phyloP scores from a whole-genome alignment of 208 protist genomes.

The Blechomonas ayalai region DNA sequence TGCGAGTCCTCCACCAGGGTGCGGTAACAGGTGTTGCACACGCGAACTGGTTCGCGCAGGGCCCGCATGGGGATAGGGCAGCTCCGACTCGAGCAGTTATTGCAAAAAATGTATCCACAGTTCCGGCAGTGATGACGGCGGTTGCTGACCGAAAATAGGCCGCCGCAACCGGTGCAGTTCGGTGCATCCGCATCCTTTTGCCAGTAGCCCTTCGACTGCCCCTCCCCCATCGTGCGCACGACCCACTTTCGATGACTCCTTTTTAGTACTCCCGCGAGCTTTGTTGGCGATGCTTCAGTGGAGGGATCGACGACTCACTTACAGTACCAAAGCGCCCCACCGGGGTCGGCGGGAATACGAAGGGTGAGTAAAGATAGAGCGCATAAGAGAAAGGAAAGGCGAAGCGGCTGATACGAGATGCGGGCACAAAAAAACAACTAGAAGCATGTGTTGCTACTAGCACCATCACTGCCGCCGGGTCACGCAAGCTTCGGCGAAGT shows the following conservation, averaged over 20 bases:
- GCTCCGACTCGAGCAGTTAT: constrained; percentile 63
- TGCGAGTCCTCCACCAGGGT: constrained; percentile 11
- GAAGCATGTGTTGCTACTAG: too few species aligned
- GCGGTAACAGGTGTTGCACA: constrained; percentile 69
- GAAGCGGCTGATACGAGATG: not conserved
- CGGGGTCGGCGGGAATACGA: too few species aligned
- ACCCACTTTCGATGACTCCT: too few species aligned
- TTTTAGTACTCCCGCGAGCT: too few species aligned
- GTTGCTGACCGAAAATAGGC: constrained; percentile 55
- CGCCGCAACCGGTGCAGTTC: constrained; percentile 69
- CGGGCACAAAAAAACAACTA: not conserved
- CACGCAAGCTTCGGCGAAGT: too few species aligned
- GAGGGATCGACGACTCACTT: too few species aligned
- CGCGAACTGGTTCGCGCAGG: constrained; percentile 41
- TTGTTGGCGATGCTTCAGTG: too few species aligned
- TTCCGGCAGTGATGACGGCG: constrained; percentile 92
- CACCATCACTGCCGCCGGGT: too few species aligned
- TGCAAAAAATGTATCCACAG: constrained; percentile 91
- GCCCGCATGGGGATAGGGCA: constrained; percentile 41
- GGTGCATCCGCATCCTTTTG: constrained; percentile 77
- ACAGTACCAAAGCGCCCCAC: too few species aligned
- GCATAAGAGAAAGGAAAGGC: constrained; percentile 1
- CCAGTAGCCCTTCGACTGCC: constrained; percentile 74
- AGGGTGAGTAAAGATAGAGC: not conserved
- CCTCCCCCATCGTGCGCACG: constrained; percentile 47